phyloP scores from a whole-genome alignment of 2,329 filamentous ascomycete genomes.

The Colletotrichum tropicicola region DNA sequence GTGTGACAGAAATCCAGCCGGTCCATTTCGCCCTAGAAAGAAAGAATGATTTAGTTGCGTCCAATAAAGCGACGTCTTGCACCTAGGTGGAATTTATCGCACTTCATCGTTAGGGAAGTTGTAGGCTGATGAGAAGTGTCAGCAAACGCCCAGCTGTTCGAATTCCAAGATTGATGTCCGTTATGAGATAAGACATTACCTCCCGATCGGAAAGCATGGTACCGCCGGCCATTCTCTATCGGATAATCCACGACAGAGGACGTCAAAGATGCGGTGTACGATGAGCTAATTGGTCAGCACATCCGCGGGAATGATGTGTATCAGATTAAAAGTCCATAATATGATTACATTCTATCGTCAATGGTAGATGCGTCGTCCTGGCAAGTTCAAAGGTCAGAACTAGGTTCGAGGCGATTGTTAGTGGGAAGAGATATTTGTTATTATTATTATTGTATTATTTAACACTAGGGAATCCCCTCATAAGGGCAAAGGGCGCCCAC shows the following conservation, averaged over 20 bases:
- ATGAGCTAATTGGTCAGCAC: not conserved
- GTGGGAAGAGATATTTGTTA: too few species aligned
- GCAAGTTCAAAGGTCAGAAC: not conserved
- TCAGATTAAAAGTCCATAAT: not conserved
- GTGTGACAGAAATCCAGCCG: not conserved
- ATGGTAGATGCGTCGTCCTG: not conserved
- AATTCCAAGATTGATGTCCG: too few species aligned
- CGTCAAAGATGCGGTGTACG: not conserved
- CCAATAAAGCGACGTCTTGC: not conserved
- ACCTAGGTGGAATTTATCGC: not conserved
- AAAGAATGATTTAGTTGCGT: not conserved
- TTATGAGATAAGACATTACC: not conserved
- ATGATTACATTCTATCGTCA: not conserved
- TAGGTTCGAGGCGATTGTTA: too few species aligned
- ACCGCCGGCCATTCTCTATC: slow-evolving; percentile 5
- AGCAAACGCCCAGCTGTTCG: too few species aligned
- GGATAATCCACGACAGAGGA: slow-evolving; percentile 7
- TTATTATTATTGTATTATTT: too few species aligned
- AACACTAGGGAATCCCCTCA: too few species aligned
- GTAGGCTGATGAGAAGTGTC: slow-evolving; percentile 22
- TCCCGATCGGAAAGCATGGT: slow-evolving; percentile 21
- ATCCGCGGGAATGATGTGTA: not conserved
- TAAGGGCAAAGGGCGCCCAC: too few species aligned
- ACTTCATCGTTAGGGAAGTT: slow-evolving; percentile 48
- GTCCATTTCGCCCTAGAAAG: not conserved